Evolutionary conservation across 257 asterid genomes (phyloP).

Genomic region (Petunia axillaris): DNA sequence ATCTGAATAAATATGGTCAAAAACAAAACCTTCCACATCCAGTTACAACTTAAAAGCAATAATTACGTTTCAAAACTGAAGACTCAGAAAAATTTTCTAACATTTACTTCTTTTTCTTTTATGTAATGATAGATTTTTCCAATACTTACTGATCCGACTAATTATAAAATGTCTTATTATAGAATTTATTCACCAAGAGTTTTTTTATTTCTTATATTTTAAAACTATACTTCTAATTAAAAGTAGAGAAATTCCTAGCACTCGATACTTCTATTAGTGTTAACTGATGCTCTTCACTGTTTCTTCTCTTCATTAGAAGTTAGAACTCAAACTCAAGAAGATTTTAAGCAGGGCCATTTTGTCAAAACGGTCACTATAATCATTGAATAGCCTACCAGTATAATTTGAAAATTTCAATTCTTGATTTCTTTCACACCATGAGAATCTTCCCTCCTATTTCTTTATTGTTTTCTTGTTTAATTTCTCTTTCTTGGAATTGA

Average conservation of each 20-base stretch:
- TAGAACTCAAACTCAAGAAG: too few relatives aligned
- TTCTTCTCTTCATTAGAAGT: not conserved
- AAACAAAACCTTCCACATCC: not conserved
- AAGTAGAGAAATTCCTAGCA: too few relatives aligned
- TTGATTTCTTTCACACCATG: constrained; percentile 10
- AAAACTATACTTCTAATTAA: too few relatives aligned
- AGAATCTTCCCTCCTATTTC: not conserved
- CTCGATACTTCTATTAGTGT: too few relatives aligned
- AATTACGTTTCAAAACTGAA: not conserved
- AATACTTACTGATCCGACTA: too few relatives aligned
- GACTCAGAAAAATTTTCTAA: not conserved
- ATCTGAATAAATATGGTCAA: constrained; percentile 7
- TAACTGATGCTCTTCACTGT: not conserved
- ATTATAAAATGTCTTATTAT: too few relatives aligned
- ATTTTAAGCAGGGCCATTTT: not conserved
- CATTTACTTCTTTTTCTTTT: not conserved
- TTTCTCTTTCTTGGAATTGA: not conserved
- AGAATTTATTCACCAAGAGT: too few relatives aligned
- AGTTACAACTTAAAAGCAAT: not conserved
- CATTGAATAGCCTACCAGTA: not conserved
- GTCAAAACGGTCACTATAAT: constrained; percentile 12
- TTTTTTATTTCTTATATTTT: too few relatives aligned
- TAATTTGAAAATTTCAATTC: not conserved
- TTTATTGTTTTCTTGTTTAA: not conserved
- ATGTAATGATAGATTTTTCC: too few relatives aligned